Conservation (phyloP, 2,329 filamentous ascomycete species). For the Aspergillus glaucus region DNA sequence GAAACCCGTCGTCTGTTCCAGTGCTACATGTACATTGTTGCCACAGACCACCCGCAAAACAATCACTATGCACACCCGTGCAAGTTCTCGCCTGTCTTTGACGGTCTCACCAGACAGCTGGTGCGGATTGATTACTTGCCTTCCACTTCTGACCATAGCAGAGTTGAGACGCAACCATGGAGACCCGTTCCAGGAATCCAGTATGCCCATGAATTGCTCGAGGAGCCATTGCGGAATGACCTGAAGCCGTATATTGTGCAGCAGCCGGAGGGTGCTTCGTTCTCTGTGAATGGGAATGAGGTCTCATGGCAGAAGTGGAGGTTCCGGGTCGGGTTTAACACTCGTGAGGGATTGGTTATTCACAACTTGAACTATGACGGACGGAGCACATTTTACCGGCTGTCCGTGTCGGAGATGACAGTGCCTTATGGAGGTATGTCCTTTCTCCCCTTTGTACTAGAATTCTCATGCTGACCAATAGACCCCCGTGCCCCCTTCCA, state of each 20-base stretch:
- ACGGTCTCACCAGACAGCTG: conserved; percentile 56
- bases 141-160: conserved; percentile 56
- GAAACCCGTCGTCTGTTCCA: conserved; percentile 35
- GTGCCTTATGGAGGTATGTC: conserved; percentile 39
- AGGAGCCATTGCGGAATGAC: conserved; percentile 58
- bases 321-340: conserved; percentile 57
- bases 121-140: conserved; percentile 65
- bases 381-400: conserved; percentile 59
- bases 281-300: conserved; percentile 50
- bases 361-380: conserved; percentile 61
- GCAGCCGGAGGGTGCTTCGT: conserved; percentile 61
- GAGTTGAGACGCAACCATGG: conserved; percentile 52
- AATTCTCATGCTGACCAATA: conserved; percentile 1
- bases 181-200: conserved; percentile 47
- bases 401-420: conserved; percentile 64
- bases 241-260: conserved; percentile 59
- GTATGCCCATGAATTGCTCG: conserved; percentile 59
- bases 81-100: conserved; percentile 43
- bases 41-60: conserved; percentile 29
- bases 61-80: conserved; percentile 33
- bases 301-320: conserved; percentile 63
- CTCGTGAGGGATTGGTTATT: conserved; percentile 60
- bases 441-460: background rate
- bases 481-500: conserved; percentile 64
- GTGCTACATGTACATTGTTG: conserved; percentile 37